Evolutionary conservation across 371 early-diverging fungal genomes (phyloP).

Genomic region (Capillidium rhysosporum): DNA sequence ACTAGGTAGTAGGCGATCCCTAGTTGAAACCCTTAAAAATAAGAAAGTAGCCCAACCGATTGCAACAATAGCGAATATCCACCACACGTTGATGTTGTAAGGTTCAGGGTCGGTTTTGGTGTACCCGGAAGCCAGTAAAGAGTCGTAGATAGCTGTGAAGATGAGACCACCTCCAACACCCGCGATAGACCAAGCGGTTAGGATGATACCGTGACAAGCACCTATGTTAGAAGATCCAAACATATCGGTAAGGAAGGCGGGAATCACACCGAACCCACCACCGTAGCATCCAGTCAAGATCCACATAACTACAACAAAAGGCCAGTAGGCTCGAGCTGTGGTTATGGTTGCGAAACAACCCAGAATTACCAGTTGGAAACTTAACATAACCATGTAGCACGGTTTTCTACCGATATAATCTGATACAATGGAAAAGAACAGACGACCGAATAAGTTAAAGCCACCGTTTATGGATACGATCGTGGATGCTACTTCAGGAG

Average conservation of each 20-base stretch:
- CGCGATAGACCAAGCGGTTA: conserved; percentile 39
- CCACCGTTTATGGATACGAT: conserved; percentile 36
- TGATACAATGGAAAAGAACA: conserved; percentile 26
- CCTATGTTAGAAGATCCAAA: conserved; percentile 43
- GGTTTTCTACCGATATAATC: conserved; percentile 35
- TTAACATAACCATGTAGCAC: conserved; percentile 26
- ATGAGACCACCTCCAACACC: conserved; percentile 35
- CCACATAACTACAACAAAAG: conserved; percentile 25
- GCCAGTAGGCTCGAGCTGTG: conserved; percentile 21
- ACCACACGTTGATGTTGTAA: conserved; percentile 13
- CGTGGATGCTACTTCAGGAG: conserved; percentile 22
- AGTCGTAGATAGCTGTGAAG: conserved; percentile 32
- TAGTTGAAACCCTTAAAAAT: conserved; percentile 12
- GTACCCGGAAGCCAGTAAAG: conserved; percentile 9
- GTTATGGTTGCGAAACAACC: conserved; percentile 24
- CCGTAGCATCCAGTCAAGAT: conserved; percentile 29
- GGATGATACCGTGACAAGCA: conserved; percentile 28
- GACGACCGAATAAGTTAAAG: conserved; percentile 37
- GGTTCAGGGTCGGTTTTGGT: conserved; percentile 7
- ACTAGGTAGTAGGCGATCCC: conserved; percentile 14
- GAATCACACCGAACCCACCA: conserved; percentile 43
- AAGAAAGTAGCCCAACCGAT: conserved; percentile 12
- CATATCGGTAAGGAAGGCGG: conserved; percentile 42
- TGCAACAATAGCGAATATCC: conserved; percentile 12
- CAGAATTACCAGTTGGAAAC: conserved; percentile 21